Conservation (phyloP, 805 yeast genomes). For the Metschnikowia picachoensis region DNA sequence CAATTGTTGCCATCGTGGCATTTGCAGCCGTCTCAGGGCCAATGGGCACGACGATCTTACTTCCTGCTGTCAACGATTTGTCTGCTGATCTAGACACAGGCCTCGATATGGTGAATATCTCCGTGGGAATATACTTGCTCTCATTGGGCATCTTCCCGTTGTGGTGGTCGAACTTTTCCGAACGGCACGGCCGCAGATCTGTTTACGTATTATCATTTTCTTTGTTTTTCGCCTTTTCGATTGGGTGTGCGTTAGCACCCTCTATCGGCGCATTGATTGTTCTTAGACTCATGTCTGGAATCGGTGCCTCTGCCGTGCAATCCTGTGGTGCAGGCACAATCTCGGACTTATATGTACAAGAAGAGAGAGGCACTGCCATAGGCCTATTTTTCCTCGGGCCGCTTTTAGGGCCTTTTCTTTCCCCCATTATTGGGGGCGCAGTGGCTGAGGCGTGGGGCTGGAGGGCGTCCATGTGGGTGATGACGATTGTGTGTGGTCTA, state of each 20-base stretch:
- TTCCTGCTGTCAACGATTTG: conserved; percentile 71
- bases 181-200: conserved; percentile 67
- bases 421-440: conserved; percentile 78
- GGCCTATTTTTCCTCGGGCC: conserved; percentile 81
- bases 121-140: conserved; percentile 74
- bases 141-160: conserved; percentile 77
- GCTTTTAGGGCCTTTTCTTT: conserved; percentile 70
- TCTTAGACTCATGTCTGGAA: conserved; percentile 72
- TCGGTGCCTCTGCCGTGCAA: conserved; percentile 75
- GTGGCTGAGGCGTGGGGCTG: conserved; percentile 72
- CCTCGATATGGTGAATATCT: conserved; percentile 61
- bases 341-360: conserved; percentile 63
- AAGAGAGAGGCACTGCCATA: conserved; percentile 72
- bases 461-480: conserved; percentile 86
- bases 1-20: conserved; percentile 64
- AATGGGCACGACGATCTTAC: conserved; percentile 80
- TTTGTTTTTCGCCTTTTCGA: conserved; percentile 58
- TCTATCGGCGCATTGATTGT: conserved; percentile 59
- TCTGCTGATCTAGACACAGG: conserved; percentile 52
- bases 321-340: conserved; percentile 92
- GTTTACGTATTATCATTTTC: conserved; percentile 68
- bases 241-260: conserved; percentile 69
- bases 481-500: conserved; percentile 62
- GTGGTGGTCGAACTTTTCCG: conserved; percentile 87
- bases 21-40: conserved; percentile 79